Conservation (phyloP, 306 rosid genomes). For the Glycyrrhiza uralensis region DNA sequence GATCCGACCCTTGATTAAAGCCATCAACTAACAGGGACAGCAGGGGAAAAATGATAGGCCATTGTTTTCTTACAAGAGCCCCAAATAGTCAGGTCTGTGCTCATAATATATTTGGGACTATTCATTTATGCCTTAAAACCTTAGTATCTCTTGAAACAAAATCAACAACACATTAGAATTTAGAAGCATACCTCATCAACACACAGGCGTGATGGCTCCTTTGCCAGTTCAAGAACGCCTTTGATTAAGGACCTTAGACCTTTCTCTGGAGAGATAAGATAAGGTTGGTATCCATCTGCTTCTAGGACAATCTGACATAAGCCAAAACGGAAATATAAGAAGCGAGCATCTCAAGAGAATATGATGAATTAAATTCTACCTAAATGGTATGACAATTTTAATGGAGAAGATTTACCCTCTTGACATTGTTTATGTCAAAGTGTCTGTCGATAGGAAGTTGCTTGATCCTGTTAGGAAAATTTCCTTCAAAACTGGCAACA, state of each 20-base stretch:
- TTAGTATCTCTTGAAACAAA: conserved; percentile 3
- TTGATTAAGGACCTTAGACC: conserved; percentile 97
- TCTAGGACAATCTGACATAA: conserved; percentile 81
- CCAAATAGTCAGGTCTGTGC: background rate
- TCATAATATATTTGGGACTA: background rate
- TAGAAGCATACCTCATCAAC: conserved; percentile 84
- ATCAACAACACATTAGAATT: background rate
- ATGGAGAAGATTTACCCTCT: conserved; percentile 57
- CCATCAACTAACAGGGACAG: background rate
- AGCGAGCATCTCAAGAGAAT: conserved; percentile 15
- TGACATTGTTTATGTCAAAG: conserved; percentile 93
- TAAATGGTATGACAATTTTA: background rate
- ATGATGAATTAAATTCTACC: conserved; percentile 1
- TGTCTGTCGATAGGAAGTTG: conserved; percentile 95
- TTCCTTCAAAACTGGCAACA: conserved; percentile 98
- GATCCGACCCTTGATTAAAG: too few relatives aligned
- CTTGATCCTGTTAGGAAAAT: conserved; percentile 88
- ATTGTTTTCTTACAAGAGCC: background rate
- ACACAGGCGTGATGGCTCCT: conserved; percentile 94
- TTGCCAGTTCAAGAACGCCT: conserved; percentile 94
- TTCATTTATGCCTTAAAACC: conserved; percentile 18
- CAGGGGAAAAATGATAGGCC: background rate
- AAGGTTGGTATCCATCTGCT: conserved; percentile 99
- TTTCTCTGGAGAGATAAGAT: conserved; percentile 97
- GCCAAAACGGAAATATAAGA: conserved; percentile 12